These are phyloP conservation scores for Mortierella sp. DNA, from an alignment of 371 early-diverging fungal genomes.

Conservation along the genomic window DNA sequence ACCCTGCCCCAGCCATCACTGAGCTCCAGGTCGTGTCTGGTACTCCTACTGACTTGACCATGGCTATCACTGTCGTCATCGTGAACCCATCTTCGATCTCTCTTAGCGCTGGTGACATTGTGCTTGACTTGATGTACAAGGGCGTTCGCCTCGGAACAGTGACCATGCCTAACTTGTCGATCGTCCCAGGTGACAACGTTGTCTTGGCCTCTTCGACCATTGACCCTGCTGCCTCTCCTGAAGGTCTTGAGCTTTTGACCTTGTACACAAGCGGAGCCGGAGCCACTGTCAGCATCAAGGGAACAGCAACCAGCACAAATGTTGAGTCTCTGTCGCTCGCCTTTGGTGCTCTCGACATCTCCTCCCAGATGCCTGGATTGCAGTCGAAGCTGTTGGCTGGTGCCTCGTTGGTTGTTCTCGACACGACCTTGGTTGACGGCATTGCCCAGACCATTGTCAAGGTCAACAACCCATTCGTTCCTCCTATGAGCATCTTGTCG, in stretches of 20 bases:
- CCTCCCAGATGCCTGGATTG: slow-evolving; percentile 61
- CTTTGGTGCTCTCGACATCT: slow-evolving; percentile 57
- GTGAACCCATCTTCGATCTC: slow-evolving; percentile 64
- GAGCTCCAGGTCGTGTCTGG: slow-evolving; percentile 63
- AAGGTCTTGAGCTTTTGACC: slow-evolving; percentile 61
- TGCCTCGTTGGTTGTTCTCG: slow-evolving; percentile 57
- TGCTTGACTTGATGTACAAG: slow-evolving; percentile 56
- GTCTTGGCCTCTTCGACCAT: slow-evolving; percentile 58
- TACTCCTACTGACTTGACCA: slow-evolving; percentile 46
- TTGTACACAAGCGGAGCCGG: slow-evolving; percentile 65
- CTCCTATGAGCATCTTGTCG: slow-evolving; percentile 59
- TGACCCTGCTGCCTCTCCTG: slow-evolving; percentile 57
- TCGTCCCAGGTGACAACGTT: slow-evolving; percentile 59
- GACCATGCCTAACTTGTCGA: slow-evolving; percentile 56
- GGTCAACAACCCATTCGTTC: slow-evolving; percentile 65
- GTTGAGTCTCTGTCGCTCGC: slow-evolving; percentile 61
- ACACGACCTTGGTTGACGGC: slow-evolving; percentile 56
- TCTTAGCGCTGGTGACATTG: slow-evolving; percentile 61
- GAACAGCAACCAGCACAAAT: slow-evolving; percentile 56
- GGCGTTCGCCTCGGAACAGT: slow-evolving; percentile 59
- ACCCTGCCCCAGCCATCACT: slow-evolving; percentile 59
- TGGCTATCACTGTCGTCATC: slow-evolving; percentile 62
- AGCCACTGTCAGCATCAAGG: slow-evolving; percentile 58
- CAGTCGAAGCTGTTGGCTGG: slow-evolving; percentile 56
- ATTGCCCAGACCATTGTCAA: slow-evolving; percentile 60